Conservation (phyloP, 352 stramenopile species). For the Pythium diclinum region DNA sequence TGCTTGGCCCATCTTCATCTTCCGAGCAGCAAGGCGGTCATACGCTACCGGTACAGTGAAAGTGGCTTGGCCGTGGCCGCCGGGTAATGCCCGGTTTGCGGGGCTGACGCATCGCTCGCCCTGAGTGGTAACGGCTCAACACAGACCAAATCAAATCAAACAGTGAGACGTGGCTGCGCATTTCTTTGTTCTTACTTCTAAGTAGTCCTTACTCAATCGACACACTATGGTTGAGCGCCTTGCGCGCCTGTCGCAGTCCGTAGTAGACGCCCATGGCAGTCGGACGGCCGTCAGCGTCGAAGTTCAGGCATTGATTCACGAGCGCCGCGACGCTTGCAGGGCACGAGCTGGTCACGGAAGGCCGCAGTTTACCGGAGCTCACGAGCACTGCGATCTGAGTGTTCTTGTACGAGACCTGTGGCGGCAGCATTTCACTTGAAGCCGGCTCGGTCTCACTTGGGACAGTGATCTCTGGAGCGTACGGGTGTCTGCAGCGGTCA, state of each 20-base stretch:
- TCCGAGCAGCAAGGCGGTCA: no score
- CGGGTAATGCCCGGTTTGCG: no score
- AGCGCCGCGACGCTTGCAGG: not conserved
- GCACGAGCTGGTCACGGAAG: not conserved
- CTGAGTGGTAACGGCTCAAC: no score
- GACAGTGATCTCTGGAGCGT: not conserved
- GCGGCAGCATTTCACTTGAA: not conserved
- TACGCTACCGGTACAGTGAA: no score
- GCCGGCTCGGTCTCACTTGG: not conserved
- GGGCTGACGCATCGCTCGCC: no score
- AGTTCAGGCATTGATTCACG: not conserved
- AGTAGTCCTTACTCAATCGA: not conserved
- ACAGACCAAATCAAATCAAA: no score
- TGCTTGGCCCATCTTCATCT: no score
- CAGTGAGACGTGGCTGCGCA: no score
- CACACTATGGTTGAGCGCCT: not conserved
- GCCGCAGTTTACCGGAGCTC: not conserved
- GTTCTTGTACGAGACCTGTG: not conserved
- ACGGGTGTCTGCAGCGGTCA: constrained; percentile 23
- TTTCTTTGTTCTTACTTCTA: no score
- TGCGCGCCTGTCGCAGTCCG: not conserved
- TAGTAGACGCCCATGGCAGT: not conserved
- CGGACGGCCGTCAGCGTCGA: not conserved
- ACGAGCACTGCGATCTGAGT: not conserved
- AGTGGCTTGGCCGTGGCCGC: no score